These are phyloP conservation scores for Cryptosporidium meleagridis DNA, from an alignment of 169 alveolate genomes.

Conservation along the genomic window DNA sequence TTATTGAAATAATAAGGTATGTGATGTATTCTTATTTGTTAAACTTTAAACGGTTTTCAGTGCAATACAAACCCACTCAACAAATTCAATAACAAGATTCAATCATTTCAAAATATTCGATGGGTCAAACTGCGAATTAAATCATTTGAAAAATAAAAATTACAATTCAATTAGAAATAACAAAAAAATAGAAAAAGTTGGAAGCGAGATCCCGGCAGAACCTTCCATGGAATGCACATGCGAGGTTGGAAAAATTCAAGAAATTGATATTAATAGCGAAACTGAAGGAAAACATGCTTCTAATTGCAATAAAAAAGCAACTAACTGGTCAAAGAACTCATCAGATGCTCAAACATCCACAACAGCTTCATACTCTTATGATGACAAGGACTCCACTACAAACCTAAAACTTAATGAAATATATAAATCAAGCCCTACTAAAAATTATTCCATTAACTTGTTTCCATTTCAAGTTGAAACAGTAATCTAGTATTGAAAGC, in stretches of 20 bases:
- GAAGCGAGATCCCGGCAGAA: not conserved
- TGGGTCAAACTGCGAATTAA: not conserved
- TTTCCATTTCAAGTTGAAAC: conserved; percentile 29
- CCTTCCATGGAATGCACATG: not conserved
- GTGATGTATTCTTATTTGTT: not conserved
- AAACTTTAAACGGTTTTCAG: not conserved
- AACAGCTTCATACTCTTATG: conserved; percentile 20
- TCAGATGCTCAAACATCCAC: conserved; percentile 11
- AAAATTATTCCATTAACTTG: not conserved
- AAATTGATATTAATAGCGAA: not conserved
- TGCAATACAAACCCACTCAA: not conserved
- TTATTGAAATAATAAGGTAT: conserved; percentile 58
- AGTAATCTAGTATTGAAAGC: not conserved
- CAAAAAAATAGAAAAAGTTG: conserved; percentile 11
- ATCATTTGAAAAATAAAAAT: too few species aligned
- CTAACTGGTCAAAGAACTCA: not conserved
- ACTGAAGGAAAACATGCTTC: not conserved
- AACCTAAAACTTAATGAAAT: not conserved
- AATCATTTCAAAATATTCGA: not conserved
- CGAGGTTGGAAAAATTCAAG: not conserved
- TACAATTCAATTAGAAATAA: not conserved
- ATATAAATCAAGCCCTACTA: not conserved
- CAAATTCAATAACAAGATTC: not conserved
- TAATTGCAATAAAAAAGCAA: not conserved
- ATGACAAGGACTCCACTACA: conserved; percentile 5